These are phyloP conservation scores for Coemansia umbellata DNA, from an alignment of 192 early-diverging fungal species.

Conservation along the genomic window DNA sequence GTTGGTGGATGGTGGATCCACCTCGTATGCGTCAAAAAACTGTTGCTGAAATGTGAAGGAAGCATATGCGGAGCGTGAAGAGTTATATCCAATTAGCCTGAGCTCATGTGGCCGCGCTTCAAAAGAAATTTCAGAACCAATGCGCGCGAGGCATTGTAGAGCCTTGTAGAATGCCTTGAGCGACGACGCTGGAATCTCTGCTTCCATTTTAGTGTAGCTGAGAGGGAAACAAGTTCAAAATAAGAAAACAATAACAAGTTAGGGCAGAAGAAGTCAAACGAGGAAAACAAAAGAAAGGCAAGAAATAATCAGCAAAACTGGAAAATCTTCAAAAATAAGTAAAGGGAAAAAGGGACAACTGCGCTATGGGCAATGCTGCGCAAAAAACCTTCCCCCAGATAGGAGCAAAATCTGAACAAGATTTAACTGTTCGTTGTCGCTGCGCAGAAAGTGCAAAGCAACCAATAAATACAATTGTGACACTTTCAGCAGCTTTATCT, in stretches of 20 bases:
- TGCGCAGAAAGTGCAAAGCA: too few species aligned
- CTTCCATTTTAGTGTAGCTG: conserved; percentile 23
- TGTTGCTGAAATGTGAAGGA: conserved; percentile 53
- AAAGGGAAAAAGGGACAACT: not conserved
- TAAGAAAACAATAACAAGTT: not conserved
- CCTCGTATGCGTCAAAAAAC: conserved; percentile 66
- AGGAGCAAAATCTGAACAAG: too few species aligned
- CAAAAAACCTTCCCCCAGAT: too few species aligned
- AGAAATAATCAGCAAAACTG: not conserved
- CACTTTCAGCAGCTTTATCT: too few species aligned
- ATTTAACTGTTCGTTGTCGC: too few species aligned
- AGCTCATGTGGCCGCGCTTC: conserved; percentile 55
- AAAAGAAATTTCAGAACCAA: conserved; percentile 62
- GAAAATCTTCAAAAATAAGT: not conserved
- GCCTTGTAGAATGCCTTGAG: conserved; percentile 54
- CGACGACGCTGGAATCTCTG: conserved; percentile 40
- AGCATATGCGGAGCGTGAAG: conserved; percentile 63
- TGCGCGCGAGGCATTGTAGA: conserved; percentile 57
- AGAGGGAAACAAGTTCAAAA: not conserved
- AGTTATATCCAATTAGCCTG: conserved; percentile 59
- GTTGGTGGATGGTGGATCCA: conserved; percentile 14
- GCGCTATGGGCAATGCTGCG: too few species aligned
- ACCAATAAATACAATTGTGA: not conserved
- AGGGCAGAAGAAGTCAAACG: not conserved
- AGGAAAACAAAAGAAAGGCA: not conserved